Evolutionary conservation across 2,329 filamentous ascomycete species (phyloP).

Genomic region (Neofusicoccum umdonicola): DNA sequence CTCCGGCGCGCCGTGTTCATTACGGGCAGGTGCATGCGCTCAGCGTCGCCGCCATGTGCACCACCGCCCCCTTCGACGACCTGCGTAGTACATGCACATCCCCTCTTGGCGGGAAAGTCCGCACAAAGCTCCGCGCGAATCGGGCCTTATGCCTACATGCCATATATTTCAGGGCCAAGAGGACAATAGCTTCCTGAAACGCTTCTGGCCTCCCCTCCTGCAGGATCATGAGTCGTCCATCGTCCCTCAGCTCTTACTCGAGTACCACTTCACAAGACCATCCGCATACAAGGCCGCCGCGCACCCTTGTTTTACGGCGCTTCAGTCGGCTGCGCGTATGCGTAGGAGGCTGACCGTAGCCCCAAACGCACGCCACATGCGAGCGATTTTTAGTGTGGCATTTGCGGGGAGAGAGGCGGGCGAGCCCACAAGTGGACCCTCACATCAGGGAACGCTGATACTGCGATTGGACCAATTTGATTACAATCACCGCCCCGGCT

Average conservation of each 20-base stretch:
- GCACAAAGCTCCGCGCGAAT: slow-evolving; percentile 4
- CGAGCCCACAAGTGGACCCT: not conserved
- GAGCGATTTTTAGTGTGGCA: not conserved
- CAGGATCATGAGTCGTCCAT: not conserved
- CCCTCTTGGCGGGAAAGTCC: not conserved
- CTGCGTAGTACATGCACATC: not conserved
- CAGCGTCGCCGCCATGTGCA: too few relatives aligned
- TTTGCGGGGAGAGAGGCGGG: not conserved
- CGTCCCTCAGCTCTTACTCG: not conserved
- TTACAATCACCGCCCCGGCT: not conserved
- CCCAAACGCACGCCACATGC: not conserved
- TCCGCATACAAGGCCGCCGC: not conserved
- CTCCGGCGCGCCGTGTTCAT: not conserved
- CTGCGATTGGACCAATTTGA: slow-evolving; percentile 3
- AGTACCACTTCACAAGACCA: not conserved
- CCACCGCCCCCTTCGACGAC: not conserved
- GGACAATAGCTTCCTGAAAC: not conserved
- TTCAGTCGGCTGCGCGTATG: not conserved
- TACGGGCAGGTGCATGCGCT: not conserved
- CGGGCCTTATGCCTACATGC: not conserved
- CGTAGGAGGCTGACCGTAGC: not conserved
- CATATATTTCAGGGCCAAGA: not conserved
- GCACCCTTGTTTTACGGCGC: not conserved
- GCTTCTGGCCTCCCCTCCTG: not conserved
- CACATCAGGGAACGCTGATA: not conserved